Evolutionary conservation across 2,329 filamentous ascomycete species (phyloP).

Genomic region (Diplodia scrobiculata): DNA sequence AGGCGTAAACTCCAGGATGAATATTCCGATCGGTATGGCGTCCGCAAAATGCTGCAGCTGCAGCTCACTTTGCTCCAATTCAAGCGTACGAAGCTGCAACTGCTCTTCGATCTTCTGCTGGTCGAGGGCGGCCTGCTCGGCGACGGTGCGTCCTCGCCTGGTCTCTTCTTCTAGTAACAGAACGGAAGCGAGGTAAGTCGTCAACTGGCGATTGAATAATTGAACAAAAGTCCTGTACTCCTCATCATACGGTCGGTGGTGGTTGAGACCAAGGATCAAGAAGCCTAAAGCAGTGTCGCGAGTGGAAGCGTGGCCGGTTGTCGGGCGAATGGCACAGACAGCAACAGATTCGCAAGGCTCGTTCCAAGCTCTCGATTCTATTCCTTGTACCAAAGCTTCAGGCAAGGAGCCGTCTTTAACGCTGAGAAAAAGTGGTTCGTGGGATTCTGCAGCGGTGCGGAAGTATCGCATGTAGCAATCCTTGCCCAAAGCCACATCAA

Average conservation of each 20-base stretch:
- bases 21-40: conserved; percentile 26
- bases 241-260: conserved; percentile 41
- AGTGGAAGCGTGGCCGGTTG: conserved; percentile 34
- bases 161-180: conserved; percentile 43
- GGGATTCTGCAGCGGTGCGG: conserved; percentile 38
- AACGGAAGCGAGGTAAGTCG: conserved; percentile 42
- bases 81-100: conserved; percentile 14
- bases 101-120: conserved; percentile 38
- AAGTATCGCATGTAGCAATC: conserved; percentile 30
- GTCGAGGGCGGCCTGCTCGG: conserved; percentile 39
- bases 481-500: conserved; percentile 26
- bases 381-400: conserved; percentile 38
- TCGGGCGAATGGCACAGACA: conserved; percentile 31
- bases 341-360: conserved; percentile 28
- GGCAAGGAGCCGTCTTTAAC: conserved; percentile 37
- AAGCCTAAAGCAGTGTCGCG: conserved; percentile 37
- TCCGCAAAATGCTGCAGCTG: conserved; percentile 28
- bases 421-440: conserved; percentile 37
- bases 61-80: conserved; percentile 27
- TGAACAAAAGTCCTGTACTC: conserved; percentile 39
- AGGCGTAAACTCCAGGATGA: conserved; percentile 26
- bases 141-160: conserved; percentile 30
- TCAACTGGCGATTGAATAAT: conserved; percentile 40
- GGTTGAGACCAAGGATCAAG: conserved; percentile 40
- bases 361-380: conserved; percentile 34